phyloP scores from a whole-genome alignment of 78 protist genomes.

The Salpingoeca rosetta region DNA sequence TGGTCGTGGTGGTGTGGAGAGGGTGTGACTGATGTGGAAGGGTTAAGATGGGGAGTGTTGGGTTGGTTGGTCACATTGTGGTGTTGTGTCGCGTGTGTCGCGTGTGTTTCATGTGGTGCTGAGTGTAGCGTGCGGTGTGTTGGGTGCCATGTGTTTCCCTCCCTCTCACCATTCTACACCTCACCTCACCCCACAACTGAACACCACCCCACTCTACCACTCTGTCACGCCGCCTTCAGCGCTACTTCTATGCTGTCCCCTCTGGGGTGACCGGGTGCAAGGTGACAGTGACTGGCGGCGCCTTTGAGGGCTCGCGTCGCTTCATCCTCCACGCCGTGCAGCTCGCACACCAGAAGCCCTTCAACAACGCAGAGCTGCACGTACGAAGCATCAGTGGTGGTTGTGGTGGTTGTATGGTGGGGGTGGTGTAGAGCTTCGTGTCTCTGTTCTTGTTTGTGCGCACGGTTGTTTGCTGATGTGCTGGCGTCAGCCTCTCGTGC shows the following conservation, averaged over 20 bases:
- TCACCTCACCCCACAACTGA: too few relatives aligned
- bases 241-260: constrained; percentile 4
- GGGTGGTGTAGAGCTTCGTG: background rate
- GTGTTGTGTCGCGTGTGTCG: too few relatives aligned
- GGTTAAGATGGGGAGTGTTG: too few relatives aligned
- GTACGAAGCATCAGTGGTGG: background rate
- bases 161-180: too few relatives aligned
- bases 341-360: background rate
- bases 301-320: background rate
- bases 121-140: too few relatives aligned
- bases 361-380: too few relatives aligned
- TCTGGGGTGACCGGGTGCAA: constrained; percentile 6
- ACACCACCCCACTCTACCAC: background rate
- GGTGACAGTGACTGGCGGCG: background rate
- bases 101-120: too few relatives aligned
- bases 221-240: background rate
- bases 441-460: background rate
- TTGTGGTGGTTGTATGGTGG: background rate
- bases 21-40: too few relatives aligned
- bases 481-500: background rate
- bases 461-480: background rate
- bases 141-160: too few relatives aligned
- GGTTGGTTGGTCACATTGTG: background rate
- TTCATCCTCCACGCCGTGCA: constrained; percentile 8
- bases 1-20: too few relatives aligned